Evolutionary conservation across 768 basidiomycete genomes (phyloP).

Genomic region (Leucosporidium creatinivorum): DNA sequence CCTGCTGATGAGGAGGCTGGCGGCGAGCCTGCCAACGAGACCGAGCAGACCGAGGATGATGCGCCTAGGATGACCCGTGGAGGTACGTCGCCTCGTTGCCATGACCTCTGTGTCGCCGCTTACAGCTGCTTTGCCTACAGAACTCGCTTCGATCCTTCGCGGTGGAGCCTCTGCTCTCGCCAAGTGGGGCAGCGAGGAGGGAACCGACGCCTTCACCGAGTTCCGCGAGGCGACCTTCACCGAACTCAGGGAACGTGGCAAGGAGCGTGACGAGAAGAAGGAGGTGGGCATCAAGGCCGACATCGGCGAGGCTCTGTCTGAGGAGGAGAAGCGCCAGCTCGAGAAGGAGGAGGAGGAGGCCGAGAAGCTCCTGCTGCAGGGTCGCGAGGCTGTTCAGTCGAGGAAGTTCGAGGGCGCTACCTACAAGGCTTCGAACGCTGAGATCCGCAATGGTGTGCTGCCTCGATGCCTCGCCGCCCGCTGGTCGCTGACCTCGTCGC

Average conservation of each 20-base stretch:
- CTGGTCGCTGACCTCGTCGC: not conserved
- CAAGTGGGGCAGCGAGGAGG: conserved; percentile 38
- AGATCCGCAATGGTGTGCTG: conserved; percentile 29
- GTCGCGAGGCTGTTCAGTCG: conserved; percentile 53
- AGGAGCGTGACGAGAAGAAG: conserved; percentile 45
- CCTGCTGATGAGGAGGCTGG: conserved; percentile 9
- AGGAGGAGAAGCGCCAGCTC: conserved; percentile 39
- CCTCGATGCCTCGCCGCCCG: not conserved
- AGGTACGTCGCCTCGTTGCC: not conserved
- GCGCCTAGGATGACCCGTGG: conserved; percentile 24
- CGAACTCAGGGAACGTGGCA: conserved; percentile 49
- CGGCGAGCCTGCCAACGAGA: conserved; percentile 28
- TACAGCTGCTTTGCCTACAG: conserved; percentile 41
- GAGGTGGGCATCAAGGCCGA: conserved; percentile 50
- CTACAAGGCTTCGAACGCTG: conserved; percentile 37
- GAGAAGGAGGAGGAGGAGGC: conserved; percentile 52
- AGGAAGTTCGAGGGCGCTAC: conserved; percentile 54
- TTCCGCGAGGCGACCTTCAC: conserved; percentile 49
- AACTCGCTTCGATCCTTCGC: conserved; percentile 54
- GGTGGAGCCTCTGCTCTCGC: conserved; percentile 55
- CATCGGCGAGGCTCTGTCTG: conserved; percentile 27
- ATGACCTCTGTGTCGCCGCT: not conserved
- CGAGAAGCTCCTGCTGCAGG: conserved; percentile 50
- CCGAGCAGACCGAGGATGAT: conserved; percentile 38
- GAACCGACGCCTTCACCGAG: conserved; percentile 43